These are phyloP conservation scores for Aspergillus viridinutans DNA, from an alignment of 2,329 filamentous ascomycete species.

Conservation along the genomic window DNA sequence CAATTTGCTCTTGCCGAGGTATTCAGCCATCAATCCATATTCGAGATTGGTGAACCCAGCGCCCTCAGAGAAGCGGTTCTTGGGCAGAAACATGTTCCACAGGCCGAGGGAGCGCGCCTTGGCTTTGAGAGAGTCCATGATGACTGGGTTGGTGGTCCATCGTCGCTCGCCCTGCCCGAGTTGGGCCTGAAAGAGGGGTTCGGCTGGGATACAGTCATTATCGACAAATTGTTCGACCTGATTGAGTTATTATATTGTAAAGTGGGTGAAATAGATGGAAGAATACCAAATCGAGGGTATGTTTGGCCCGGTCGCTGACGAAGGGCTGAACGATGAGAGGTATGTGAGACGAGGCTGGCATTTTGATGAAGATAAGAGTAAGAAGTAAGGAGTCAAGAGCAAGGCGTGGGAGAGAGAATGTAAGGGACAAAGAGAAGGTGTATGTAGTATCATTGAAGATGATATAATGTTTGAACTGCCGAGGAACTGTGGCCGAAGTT, in stretches of 20 bases:
- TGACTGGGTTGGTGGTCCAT: constrained; percentile 72
- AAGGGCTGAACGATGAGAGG: constrained; percentile 56
- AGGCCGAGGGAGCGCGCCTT: constrained; percentile 79
- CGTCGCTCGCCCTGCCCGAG: constrained; percentile 70
- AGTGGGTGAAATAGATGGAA: not conserved
- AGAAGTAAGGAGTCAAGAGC: too few species aligned
- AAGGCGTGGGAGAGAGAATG: too few species aligned
- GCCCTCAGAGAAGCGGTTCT: constrained; percentile 91
- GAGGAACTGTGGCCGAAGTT: too few species aligned
- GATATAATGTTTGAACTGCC: too few species aligned
- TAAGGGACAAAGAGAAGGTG: too few species aligned
- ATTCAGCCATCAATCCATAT: constrained; percentile 96
- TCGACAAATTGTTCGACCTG: constrained; percentile 93
- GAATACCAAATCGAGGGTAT: constrained; percentile 69
- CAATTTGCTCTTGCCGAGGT: constrained; percentile 77
- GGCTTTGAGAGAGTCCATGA: constrained; percentile 85
- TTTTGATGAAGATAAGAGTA: constrained; percentile 21
- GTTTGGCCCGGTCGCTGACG: constrained; percentile 80
- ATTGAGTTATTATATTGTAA: not conserved
- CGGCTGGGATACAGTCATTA: constrained; percentile 86
- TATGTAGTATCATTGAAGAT: too few species aligned
- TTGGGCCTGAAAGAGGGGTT: constrained; percentile 74
- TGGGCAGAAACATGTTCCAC: constrained; percentile 98
- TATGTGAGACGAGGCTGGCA: constrained; percentile 52
- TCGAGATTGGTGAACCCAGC: constrained; percentile 93